Conservation (phyloP, 768 basidiomycete genomes). For the Melanogaster broomeanus region DNA sequence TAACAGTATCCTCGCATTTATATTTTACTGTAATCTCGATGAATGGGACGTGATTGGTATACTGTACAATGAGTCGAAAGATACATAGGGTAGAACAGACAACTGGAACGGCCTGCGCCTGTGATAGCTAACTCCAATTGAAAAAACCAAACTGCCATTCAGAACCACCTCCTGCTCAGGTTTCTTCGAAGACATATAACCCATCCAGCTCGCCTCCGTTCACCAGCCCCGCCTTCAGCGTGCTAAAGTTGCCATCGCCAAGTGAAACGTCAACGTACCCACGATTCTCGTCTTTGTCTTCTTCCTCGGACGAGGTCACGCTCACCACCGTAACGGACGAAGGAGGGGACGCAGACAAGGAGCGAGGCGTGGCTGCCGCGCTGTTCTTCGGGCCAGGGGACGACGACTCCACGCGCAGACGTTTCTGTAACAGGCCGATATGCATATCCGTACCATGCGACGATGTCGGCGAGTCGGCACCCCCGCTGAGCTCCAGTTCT, state of each 20-base stretch:
- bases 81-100: neutral
- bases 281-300: neutral
- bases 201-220: constrained; percentile 33
- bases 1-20: too few species aligned
- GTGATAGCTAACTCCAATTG: neutral
- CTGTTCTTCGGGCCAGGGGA: neutral
- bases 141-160: neutral
- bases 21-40: neutral
- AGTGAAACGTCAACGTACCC: constrained; percentile 16
- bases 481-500: constrained; percentile 38
- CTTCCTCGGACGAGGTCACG: constrained; percentile 6
- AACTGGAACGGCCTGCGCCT: neutral
- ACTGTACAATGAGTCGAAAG: constrained; percentile 2
- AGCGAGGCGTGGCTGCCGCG: neutral
- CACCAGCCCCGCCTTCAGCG: constrained; percentile 28
- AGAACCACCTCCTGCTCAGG: neutral
- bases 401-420: constrained; percentile 26
- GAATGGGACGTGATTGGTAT: constrained; percentile 3
- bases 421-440: constrained; percentile 20
- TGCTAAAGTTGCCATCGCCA: constrained; percentile 6
- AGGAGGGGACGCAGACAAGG: constrained; percentile 19
- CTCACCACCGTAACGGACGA: constrained; percentile 22
- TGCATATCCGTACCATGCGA: constrained; percentile 16
- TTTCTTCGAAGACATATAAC: constrained; percentile 31
- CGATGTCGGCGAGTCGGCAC: constrained; percentile 8